phyloP scores from a whole-genome alignment of 495 filamentous ascomycete genomes.

The Zalerion maritima region DNA sequence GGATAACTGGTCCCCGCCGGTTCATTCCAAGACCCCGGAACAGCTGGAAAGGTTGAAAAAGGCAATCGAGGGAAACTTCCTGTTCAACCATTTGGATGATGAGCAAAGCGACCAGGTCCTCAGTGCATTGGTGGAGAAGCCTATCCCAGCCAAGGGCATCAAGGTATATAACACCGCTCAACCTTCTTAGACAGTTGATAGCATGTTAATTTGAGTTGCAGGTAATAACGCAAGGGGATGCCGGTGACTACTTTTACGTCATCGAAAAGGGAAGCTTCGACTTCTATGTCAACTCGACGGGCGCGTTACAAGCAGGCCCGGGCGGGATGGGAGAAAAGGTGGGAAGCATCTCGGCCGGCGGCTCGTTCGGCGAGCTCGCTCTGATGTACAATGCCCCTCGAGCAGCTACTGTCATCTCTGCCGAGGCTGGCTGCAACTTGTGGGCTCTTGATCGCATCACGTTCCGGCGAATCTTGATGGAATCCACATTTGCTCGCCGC shows the following conservation, averaged over 20 bases:
- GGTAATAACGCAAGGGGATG: conserved; percentile 91
- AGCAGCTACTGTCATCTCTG: conserved; percentile 86
- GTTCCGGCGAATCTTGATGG: conserved; percentile 96
- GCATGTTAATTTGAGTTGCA: conserved; percentile 14
- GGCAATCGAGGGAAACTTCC: conserved; percentile 78
- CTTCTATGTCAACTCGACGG: conserved; percentile 74
- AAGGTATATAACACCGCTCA: conserved; percentile 36
- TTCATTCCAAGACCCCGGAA: conserved; percentile 65
- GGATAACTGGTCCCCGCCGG: conserved; percentile 83
- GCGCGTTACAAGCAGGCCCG: conserved; percentile 63
- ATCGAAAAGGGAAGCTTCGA: conserved; percentile 86
- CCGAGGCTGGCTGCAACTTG: conserved; percentile 61
- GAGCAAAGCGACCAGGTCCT: conserved; percentile 78
- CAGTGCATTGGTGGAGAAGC: conserved; percentile 84
- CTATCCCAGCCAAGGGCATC: conserved; percentile 86
- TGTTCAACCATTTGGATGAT: conserved; percentile 89
- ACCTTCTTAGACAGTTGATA: not conserved
- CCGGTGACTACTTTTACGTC: conserved; percentile 95
- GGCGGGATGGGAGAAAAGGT: conserved; percentile 79
- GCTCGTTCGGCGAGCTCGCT: conserved; percentile 94
- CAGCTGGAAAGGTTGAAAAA: conserved; percentile 65
- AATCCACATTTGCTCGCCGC: conserved; percentile 87
- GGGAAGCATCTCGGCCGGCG: conserved; percentile 67
- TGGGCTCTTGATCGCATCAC: conserved; percentile 94
- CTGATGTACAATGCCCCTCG: conserved; percentile 98